Percentiles rank a stretch among this genome's conserved stretches.
Conservation (phyloP, 2,329 filamentous ascomycete genomes). For the Sclerotinia minor region DNA sequence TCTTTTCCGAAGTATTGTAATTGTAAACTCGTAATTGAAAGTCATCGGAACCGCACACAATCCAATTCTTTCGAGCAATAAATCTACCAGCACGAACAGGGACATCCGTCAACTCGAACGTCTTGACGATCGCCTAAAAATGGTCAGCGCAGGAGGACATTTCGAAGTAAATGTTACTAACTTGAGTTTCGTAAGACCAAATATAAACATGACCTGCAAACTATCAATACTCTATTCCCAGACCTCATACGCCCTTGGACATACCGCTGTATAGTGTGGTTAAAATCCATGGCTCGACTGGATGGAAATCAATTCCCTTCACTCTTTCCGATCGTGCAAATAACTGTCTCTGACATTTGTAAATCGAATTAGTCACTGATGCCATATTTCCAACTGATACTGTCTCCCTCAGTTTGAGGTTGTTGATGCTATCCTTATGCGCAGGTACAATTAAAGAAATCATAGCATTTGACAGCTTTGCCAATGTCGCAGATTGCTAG, state of each 20-base stretch:
- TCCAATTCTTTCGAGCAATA: slow-evolving; percentile 98
- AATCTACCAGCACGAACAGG: slow-evolving; percentile 96
- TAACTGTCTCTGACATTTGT: slow-evolving; percentile 66
- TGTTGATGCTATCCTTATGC: slow-evolving; percentile 25
- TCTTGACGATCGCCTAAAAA: slow-evolving; percentile 82
- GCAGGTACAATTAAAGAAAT: slow-evolving; percentile 21
- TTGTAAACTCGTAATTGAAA: slow-evolving; percentile 91
- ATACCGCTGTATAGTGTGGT: slow-evolving; percentile 94
- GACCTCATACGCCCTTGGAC: slow-evolving; percentile 37
- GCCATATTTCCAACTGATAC: slow-evolving; percentile 31
- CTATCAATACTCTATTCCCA: slow-evolving; percentile 36
- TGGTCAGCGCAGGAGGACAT: slow-evolving; percentile 25
- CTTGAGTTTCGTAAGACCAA: slow-evolving; percentile 95
- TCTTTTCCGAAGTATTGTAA: slow-evolving; percentile 99
- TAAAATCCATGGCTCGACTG: slow-evolving; percentile 93
- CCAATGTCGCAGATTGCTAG: slow-evolving; percentile 1
- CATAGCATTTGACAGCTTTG: not conserved
- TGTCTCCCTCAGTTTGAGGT: slow-evolving; percentile 33
- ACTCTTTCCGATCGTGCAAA: slow-evolving; percentile 92
- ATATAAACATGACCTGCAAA: slow-evolving; percentile 92
- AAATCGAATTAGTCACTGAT: slow-evolving; percentile 42
- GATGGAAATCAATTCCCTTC: slow-evolving; percentile 96
- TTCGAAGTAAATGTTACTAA: slow-evolving; percentile 37
- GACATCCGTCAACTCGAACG: slow-evolving; percentile 97
- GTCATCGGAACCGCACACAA: slow-evolving; percentile 91